phyloP scores from a whole-genome alignment of 2,329 filamentous ascomycete genomes.

The Drechslerella dactyloides region DNA sequence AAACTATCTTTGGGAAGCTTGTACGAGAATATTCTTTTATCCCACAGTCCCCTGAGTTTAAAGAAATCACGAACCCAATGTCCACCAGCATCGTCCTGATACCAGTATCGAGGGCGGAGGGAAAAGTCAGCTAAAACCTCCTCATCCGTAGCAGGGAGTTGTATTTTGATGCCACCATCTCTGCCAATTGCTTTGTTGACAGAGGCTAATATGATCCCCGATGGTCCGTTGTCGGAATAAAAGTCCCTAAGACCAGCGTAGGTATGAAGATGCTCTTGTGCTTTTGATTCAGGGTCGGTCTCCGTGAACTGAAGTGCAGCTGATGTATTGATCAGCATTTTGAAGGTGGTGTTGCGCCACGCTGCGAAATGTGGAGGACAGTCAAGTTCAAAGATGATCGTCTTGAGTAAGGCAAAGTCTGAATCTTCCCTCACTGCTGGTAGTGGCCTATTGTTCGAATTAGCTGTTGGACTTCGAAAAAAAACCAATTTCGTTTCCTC shows the following conservation, averaged over 20 bases:
- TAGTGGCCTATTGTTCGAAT: constrained; percentile 53
- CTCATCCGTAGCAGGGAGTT: constrained; percentile 55
- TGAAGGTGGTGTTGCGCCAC: constrained; percentile 52
- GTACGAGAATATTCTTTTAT: constrained; percentile 59
- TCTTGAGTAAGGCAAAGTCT: background rate
- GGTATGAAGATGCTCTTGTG: constrained; percentile 16
- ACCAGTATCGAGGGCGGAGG: constrained; percentile 58
- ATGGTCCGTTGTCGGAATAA: constrained; percentile 16
- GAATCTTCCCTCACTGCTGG: constrained; percentile 10
- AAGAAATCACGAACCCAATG: constrained; percentile 53
- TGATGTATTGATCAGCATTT: constrained; percentile 51
- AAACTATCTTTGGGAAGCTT: constrained; percentile 56
- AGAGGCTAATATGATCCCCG: constrained; percentile 57
- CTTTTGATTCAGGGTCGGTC: constrained; percentile 27
- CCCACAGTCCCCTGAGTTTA: constrained; percentile 41
- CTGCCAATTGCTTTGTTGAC: constrained; percentile 57
- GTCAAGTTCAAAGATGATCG: constrained; percentile 51
- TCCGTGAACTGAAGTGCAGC: constrained; percentile 46
- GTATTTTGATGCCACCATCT: constrained; percentile 57
- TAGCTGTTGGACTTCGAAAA: constrained; percentile 61
- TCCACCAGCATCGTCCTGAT: constrained; percentile 51
- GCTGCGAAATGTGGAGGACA: constrained; percentile 50
- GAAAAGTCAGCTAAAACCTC: constrained; percentile 62
- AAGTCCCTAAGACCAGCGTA: constrained; percentile 33
- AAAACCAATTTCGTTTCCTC: no score